Base-by-base conservation (phyloP, 164 flowering plant genomes). In the Liriodendron chinense region DNA sequence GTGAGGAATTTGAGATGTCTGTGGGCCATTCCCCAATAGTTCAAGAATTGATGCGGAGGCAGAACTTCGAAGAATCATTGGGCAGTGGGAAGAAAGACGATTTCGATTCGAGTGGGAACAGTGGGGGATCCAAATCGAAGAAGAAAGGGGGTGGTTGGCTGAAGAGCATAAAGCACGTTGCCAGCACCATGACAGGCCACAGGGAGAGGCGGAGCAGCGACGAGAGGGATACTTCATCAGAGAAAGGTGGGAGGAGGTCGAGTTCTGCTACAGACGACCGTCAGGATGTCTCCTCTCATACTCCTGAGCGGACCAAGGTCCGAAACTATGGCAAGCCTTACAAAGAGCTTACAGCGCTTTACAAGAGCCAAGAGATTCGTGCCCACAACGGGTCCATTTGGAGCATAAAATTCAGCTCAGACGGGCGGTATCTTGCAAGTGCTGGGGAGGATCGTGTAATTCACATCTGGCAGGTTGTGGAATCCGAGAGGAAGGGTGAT, bases 191-290 rank as follows among this genome's bases (percentile, higher is more conserved):
- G 70, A 77, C 84, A 0, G 92, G 96, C 6, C 79, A 86, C 69
- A 85, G 83, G 74, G 98, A 94, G 80, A 88, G 92, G 64, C 83
- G 96, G 61, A 96, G 97, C 79, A 89, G 96, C 75, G 98, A 93
- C 65, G 98, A 96, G 86, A 91, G 86, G 82, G 98, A 94, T 81
- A 96, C 98, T 1, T 89, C 94, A 2, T 94, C 98, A 2, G 98
- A 96, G 75, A 92, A 88, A 78, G 97, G 95, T 62, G 98, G 98
- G 56, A 78, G 98, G 77, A 86, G 98, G 85, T 96, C 98, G 0
- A 94, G 98, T 78, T 96, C 99, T 4, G 95, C 98, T 20, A 94
- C 98, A 0, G 98, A 94, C 81, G 98, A 96, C 72, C 92, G 98
- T 84, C 99, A 96, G 85, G 98, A 96, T 72, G 84, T 79, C 26